Conservation (phyloP, 2,329 filamentous ascomycete genomes). For the Alternaria angustiovoidea region DNA sequence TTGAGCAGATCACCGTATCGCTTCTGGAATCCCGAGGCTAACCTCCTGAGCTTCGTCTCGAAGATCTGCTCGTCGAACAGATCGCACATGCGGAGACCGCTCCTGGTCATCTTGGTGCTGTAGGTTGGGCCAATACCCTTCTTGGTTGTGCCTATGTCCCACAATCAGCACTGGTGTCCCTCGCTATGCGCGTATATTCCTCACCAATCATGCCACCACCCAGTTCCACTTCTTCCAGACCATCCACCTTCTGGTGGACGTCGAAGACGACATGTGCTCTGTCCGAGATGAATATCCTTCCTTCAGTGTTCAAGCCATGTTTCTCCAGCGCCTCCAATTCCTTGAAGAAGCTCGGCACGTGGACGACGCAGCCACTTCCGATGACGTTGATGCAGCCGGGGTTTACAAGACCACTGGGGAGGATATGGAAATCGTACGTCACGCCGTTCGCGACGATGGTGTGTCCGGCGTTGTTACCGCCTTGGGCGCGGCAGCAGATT, state of each 20-base stretch:
- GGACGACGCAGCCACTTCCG: constrained; percentile 70
- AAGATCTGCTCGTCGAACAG: constrained; percentile 73
- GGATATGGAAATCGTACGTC: constrained; percentile 56
- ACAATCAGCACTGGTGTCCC: constrained; percentile 27
- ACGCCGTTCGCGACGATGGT: constrained; percentile 56
- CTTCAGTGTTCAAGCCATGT: constrained; percentile 66
- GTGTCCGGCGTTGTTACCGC: constrained; percentile 66
- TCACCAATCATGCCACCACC: constrained; percentile 56
- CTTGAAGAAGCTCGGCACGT: constrained; percentile 72
- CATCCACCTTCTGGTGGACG: constrained; percentile 72
- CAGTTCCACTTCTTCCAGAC: constrained; percentile 67
- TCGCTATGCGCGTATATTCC: constrained; percentile 6
- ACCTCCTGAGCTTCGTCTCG: constrained; percentile 68
- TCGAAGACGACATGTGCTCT: constrained; percentile 71
- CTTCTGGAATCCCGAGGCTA: constrained; percentile 71
- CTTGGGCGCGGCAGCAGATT: constrained; percentile 66
- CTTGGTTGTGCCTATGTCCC: constrained; percentile 59
- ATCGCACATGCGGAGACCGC: constrained; percentile 71
- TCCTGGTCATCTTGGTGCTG: constrained; percentile 70
- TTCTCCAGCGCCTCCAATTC: constrained; percentile 68
- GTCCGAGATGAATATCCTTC: constrained; percentile 70
- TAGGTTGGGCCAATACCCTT: constrained; percentile 67
- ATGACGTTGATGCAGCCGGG: constrained; percentile 76
- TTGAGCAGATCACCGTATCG: constrained; percentile 72
- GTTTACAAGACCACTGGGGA: constrained; percentile 72